Percentiles rank a stretch among this genome's conserved stretches.
Evolutionary conservation across 192 early-diverging fungal species (phyloP).

Genomic region (Coemansia sp.): DNA sequence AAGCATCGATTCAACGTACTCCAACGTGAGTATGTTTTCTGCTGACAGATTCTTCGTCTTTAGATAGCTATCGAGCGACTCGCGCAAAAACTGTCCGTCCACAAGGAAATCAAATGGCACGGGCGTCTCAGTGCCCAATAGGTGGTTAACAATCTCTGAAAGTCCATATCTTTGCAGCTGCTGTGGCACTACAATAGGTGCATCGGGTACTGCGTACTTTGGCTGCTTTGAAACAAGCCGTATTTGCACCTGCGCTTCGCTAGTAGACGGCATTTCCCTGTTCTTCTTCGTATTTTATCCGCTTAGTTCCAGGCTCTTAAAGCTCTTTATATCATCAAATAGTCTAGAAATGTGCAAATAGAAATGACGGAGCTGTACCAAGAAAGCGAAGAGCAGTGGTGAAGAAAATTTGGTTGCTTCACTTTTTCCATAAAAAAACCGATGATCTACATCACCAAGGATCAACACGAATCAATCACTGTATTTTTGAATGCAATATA

Average conservation of each 20-base stretch:
- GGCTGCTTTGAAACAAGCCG: constrained; percentile 77
- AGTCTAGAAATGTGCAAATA: background rate
- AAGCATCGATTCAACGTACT: constrained; percentile 92
- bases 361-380: background rate
- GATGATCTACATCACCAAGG: no score
- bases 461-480: no score
- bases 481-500: no score
- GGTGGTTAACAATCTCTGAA: constrained; percentile 93
- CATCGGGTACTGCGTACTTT: constrained; percentile 77
- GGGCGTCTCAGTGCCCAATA: constrained; percentile 65
- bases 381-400: background rate
- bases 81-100: constrained; percentile 87
- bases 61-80: constrained; percentile 75
- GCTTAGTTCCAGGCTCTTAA: background rate
- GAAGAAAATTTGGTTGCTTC: background rate
- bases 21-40: constrained; percentile 84
- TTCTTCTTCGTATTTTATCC: background rate
- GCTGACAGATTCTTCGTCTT: constrained; percentile 56
- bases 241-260: constrained; percentile 76
- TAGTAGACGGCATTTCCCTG: constrained; percentile 32
- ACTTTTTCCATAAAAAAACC: no score
- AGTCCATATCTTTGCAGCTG: constrained; percentile 84
- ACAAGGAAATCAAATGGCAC: constrained; percentile 93
- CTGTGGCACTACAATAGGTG: constrained; percentile 86
- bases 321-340: background rate